Base-by-base conservation (phyloP, 2,329 filamentous ascomycete species). In the Aschersonia sp. region DNA sequence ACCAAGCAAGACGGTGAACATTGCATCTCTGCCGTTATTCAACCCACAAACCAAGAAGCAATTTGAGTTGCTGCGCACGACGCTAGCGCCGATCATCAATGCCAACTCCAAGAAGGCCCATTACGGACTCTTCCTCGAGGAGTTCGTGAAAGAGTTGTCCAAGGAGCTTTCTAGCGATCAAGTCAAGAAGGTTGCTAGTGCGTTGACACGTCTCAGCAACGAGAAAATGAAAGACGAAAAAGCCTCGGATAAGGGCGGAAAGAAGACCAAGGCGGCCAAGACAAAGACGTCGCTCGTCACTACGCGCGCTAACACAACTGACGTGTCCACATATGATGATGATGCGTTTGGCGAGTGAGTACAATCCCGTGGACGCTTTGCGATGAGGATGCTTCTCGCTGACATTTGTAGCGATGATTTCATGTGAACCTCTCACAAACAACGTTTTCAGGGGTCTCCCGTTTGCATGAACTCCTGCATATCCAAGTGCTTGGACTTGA, bases 201-300 rank as follows among this genome's bases (percentile, higher is more conserved):
- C 78, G 5, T 68, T 98, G 59, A 95, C 89, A n/a, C 83, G 88
- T 5, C 75, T 95, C 48, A 78, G 87, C 62, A 98, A 98, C 64
- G 92, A 97, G 77, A 95, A 94, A 76, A 83, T 97, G 83, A 94
- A 88, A 73, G 89, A 95, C 66, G 92, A 98, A 76, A 95, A 97
- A 76, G 81, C 83, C 4, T 79, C 86, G 4, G 87, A 95, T 54
- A 95, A 95, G 74, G 82, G 86, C 47, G 86, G 83, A 59, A 98
- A 97, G 84, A 98, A 97, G 80, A 81, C 74, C 57, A 97, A 97
- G 77, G 89, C 89, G 5, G 84, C 87, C 52, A 97, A 97, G 80
- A 94, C 84, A 40, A 98, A 98, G 80, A 79, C 85, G 14, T 83
- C 79, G 6, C 72, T 97, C 45, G 84, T 85, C 48, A 80, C 84